A percentile compares a stretch with the other conserved stretches of the same genome.
phyloP scores from a whole-genome alignment of 306 rosid genomes.

The Rosa lucieae region DNA sequence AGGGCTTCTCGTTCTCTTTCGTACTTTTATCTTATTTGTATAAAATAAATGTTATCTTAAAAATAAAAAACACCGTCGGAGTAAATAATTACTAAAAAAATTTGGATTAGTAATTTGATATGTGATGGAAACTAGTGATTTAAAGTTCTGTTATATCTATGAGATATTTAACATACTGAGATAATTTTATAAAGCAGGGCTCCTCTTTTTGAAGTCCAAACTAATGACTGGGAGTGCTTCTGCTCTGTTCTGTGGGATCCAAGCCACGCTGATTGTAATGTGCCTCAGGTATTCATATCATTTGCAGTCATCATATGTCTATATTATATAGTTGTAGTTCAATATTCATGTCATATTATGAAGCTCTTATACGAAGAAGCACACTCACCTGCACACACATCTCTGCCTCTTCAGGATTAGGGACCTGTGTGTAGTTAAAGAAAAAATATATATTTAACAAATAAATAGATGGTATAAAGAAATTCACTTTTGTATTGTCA shows the following conservation, averaged over 20 bases:
- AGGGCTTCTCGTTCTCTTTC: background rate
- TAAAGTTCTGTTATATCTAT: background rate
- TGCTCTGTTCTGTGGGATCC: slow-evolving; percentile 53
- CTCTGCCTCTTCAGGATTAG: background rate
- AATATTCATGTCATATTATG: background rate
- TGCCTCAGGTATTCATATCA: slow-evolving; percentile 46
- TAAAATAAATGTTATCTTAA: background rate
- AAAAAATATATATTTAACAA: background rate
- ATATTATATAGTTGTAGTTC: background rate
- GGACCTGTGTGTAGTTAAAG: background rate
- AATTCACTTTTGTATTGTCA: background rate
- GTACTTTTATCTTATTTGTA: background rate
- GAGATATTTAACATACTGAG: slow-evolving; percentile 10
- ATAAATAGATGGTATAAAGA: background rate
- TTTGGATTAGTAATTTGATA: background rate
- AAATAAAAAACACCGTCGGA: background rate
- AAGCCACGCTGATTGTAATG: slow-evolving; percentile 51
- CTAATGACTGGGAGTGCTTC: slow-evolving; percentile 58
- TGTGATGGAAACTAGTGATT: background rate
- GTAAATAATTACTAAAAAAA: background rate
- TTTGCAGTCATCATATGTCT: background rate
- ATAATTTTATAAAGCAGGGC: slow-evolving; percentile 34
- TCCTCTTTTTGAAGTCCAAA: slow-evolving; percentile 55
- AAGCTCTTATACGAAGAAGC: background rate
- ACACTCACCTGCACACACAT: background rate